phyloP scores from a whole-genome alignment of 1,284 basidiomycete genomes.

The Crepidotus sp. region DNA sequence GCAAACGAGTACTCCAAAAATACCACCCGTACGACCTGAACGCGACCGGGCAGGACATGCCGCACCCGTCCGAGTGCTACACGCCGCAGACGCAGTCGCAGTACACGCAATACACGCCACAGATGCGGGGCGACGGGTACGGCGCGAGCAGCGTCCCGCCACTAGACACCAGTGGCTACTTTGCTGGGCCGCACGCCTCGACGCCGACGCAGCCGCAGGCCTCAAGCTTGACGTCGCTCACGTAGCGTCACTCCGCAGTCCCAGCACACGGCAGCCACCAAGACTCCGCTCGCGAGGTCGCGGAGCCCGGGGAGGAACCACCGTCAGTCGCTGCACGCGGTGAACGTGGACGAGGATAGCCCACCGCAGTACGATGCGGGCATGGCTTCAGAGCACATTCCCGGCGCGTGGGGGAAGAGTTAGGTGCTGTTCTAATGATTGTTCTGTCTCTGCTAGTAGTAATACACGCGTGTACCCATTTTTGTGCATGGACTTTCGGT shows the following conservation, averaged over 20 bases:
- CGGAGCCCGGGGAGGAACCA: constrained; percentile 15
- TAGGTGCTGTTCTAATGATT: constrained; percentile 5
- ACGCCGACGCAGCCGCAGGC: neutral
- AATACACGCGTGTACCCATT: constrained; percentile 2
- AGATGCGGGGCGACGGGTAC: constrained; percentile 40
- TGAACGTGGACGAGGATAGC: constrained; percentile 16
- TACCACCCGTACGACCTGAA: constrained; percentile 40
- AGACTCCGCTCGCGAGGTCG: too few species aligned
- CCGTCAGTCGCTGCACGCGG: constrained; percentile 14
- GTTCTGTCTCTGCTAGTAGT: neutral
- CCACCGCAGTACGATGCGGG: constrained; percentile 18
- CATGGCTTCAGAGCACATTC: constrained; percentile 11
- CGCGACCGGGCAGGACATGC: constrained; percentile 19
- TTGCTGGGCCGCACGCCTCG: neutral
- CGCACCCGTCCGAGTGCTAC: constrained; percentile 21
- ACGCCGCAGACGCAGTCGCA: constrained; percentile 20
- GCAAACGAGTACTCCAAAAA: constrained; percentile 41
- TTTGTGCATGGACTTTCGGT: constrained; percentile 10
- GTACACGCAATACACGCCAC: constrained; percentile 19
- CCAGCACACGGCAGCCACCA: too few species aligned
- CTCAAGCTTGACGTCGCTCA: constrained; percentile 11
- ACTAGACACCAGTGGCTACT: constrained; percentile 21
- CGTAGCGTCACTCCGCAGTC: too few species aligned
- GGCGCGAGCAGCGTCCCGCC: constrained; percentile 39
- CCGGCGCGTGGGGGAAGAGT: constrained; percentile 18